These are phyloP conservation scores for Apiotrichum veenhuisii DNA, from an alignment of 1,284 basidiomycete genomes.

Conservation along the genomic window DNA sequence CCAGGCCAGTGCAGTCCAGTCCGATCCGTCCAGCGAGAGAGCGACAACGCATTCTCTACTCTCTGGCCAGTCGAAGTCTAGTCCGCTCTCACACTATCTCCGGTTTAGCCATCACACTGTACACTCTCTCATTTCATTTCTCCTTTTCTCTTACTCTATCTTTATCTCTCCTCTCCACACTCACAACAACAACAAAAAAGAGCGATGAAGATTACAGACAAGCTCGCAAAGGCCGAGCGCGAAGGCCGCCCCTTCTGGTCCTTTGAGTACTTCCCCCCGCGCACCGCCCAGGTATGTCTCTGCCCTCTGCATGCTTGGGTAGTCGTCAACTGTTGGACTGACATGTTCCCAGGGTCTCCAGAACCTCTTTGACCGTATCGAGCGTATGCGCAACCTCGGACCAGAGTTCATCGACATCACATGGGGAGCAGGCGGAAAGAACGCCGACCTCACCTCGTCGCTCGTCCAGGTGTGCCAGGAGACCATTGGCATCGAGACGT, in stretches of 20 bases:
- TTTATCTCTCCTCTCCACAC: not conserved
- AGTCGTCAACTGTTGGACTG: not conserved
- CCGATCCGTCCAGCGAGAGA: too few species aligned
- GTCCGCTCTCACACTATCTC: not conserved
- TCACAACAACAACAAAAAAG: not conserved
- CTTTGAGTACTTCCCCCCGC: conserved; percentile 94
- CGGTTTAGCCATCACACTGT: too few species aligned
- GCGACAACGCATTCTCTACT: too few species aligned
- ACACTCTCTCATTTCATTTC: not conserved
- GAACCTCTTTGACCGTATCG: conserved; percentile 93
- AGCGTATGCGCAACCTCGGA: conserved; percentile 91
- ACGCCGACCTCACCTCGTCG: conserved; percentile 86
- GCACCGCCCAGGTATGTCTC: conserved; percentile 73
- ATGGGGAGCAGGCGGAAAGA: conserved; percentile 95
- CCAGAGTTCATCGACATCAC: conserved; percentile 99
- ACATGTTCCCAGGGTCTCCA: conserved; percentile 85
- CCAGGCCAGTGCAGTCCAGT: too few species aligned
- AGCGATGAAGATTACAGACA: conserved; percentile 83
- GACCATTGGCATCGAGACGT: conserved; percentile 88
- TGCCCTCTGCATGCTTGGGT: not conserved
- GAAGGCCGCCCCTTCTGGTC: conserved; percentile 88
- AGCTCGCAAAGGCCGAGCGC: conserved; percentile 74
- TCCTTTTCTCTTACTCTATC: not conserved
- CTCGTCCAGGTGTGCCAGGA: conserved; percentile 94
- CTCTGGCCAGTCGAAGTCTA: too few species aligned